Evolutionary conservation across 176 grass and related monocot species (phyloP).

Genomic region (Lolium multiflorum): DNA sequence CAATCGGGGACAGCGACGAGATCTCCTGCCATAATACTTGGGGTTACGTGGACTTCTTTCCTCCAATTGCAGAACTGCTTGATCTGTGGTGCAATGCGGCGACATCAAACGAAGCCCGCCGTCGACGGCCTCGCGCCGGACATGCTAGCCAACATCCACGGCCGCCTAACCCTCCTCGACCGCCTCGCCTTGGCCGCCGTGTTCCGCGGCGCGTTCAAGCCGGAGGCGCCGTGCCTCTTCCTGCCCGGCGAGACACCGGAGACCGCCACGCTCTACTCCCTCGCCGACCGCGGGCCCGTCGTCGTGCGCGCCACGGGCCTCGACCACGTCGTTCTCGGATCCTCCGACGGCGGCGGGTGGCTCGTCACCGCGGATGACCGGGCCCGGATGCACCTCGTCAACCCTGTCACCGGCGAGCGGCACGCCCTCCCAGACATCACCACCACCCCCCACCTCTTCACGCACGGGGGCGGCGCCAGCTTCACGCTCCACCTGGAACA

Average conservation of each 20-base stretch:
- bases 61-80: too few species aligned
- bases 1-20: too few species aligned
- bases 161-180: neutral
- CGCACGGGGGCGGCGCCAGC: neutral
- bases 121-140: neutral
- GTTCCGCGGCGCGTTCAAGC: neutral
- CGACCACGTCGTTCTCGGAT: neutral
- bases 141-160: neutral
- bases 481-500: neutral
- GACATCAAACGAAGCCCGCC: neutral
- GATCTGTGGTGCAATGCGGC: neutral
- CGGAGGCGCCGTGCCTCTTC: neutral
- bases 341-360: neutral
- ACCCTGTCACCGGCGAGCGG: constrained; percentile 5
- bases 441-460: neutral
- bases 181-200: neutral
- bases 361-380: neutral
- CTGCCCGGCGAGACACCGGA: neutral
- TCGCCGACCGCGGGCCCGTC: neutral
- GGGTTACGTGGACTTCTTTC: too few species aligned
- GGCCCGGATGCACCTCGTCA: neutral
- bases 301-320: neutral
- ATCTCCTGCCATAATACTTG: too few species aligned
- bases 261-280: neutral
- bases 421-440: neutral